These are phyloP conservation scores for Hysterium pulicare DNA, from an alignment of 2,329 filamentous ascomycete genomes.

Conservation along the genomic window DNA sequence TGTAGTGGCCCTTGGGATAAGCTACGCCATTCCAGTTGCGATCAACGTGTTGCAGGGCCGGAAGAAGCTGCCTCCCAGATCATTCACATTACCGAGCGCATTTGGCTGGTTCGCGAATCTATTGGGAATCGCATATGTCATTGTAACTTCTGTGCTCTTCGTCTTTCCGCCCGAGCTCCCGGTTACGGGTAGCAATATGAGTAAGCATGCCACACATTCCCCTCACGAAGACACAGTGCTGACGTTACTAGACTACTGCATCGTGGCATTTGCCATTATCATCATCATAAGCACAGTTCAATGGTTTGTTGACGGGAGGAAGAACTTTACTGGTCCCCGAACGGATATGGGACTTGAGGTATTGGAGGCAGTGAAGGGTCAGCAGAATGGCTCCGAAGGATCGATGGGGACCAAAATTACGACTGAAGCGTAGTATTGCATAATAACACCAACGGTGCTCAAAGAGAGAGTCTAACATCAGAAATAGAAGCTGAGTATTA, in stretches of 20 bases:
- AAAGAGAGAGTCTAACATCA: too few relatives aligned
- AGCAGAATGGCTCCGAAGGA: background rate
- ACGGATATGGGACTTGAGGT: conserved; percentile 43
- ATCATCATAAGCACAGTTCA: conserved; percentile 55
- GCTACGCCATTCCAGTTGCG: conserved; percentile 70
- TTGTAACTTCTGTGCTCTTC: conserved; percentile 71
- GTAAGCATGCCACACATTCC: conserved; percentile 34
- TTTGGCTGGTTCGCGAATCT: conserved; percentile 60
- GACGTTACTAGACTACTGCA: conserved; percentile 44
- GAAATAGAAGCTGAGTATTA: too few relatives aligned
- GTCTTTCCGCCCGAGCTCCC: conserved; percentile 68
- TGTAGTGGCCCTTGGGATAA: conserved; percentile 68
- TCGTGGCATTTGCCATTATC: conserved; percentile 57
- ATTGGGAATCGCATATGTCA: conserved; percentile 61
- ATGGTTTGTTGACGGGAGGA: conserved; percentile 59
- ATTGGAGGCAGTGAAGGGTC: conserved; percentile 26
- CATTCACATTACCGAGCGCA: conserved; percentile 54
- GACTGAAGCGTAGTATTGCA: too few relatives aligned
- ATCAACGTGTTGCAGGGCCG: conserved; percentile 67
- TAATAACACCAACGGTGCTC: too few relatives aligned
- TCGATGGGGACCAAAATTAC: too few relatives aligned
- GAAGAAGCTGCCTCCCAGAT: conserved; percentile 58
- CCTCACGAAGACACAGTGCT: conserved; percentile 7
- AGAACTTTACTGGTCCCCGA: conserved; percentile 56
- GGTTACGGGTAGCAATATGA: conserved; percentile 67